These are phyloP conservation scores for Cocos nucifera DNA, from an alignment of 176 grass and related monocot genomes.

Conservation along the genomic window DNA sequence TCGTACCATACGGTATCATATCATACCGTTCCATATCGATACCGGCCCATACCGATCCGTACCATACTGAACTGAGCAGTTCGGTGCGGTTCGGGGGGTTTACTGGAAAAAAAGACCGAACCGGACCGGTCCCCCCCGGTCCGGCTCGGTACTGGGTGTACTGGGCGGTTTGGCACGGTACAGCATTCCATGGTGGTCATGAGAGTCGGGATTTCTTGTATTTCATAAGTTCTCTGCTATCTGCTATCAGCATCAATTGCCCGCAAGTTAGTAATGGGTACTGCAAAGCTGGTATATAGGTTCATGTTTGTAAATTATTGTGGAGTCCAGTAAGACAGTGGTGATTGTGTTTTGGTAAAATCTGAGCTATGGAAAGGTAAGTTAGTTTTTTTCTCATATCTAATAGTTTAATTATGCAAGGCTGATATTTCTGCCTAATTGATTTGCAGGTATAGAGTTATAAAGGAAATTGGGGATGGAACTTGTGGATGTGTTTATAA, in stretches of 20 bases:
- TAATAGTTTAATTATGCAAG: not conserved
- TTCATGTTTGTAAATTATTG: constrained; percentile 8
- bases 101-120: no score
- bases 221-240: constrained; percentile 41
- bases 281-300: constrained; percentile 19
- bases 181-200: no score
- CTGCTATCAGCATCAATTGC: constrained; percentile 8
- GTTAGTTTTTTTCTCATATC: not conserved
- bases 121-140: no score
- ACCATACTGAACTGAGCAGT: no score
- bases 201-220: constrained; percentile 19
- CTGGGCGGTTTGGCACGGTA: no score
- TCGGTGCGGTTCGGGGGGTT: no score
- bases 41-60: no score
- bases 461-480: constrained; percentile 86
- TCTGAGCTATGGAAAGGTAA: constrained; percentile 34
- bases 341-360: constrained; percentile 14
- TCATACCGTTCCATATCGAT: no score
- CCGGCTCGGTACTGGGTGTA: no score
- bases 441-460: constrained; percentile 58
- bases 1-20: no score
- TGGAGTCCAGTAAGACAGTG: constrained; percentile 30
- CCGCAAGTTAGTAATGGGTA: constrained; percentile 8
- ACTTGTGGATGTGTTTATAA: constrained; percentile 88
- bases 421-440: constrained; percentile 1